Base-by-base conservation (phyloP, 306 rosid species). In the Pyrus pyrifolia region DNA sequence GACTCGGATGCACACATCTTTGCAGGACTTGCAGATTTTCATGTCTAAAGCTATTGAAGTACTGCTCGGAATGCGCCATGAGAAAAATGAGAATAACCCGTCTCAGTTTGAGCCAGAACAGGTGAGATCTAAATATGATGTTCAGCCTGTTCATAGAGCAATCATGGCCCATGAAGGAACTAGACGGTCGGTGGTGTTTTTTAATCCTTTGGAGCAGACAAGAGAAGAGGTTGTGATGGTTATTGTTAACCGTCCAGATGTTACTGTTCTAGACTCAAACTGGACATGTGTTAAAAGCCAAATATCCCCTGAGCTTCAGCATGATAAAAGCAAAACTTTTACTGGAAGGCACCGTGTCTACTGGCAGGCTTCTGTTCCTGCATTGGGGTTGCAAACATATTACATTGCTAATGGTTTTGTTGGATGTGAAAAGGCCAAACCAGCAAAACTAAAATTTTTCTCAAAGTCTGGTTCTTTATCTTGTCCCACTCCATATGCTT, bases 221-320 rank as follows among this genome's bases (percentile, higher is more conserved):
- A 91, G 99, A 75, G 93, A 89, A 80, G 99, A 95, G 82, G 87
- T 95, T 74, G 96, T 86, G 68, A 87, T 95, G 97, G 83, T 88
- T 44, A 79, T 92, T 82, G 96, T 95, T 52, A 88, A 87, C 78
- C 80, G 88, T 65, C 91, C 93, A 11, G 97, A 92, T 76, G 78
- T 95, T 78, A 75, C 91, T 38, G 96, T 95, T 79, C 81, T 92
- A 76, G 91, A 92, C 79, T 81, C 91, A 25, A 89, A 91, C 83
- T 88, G 90, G 96, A 82, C 77, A 52, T 95, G 99, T 78, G 80
- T 95, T 74, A 83, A 76, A 68, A 92, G 99, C 85, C 99, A 95
- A 85, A 71, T 92, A 81, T 91, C 89, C 51, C 99, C 99, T 5
- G 96, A 95, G 81, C 75, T 92, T 77, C 97, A 82, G 83, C 85